These are phyloP conservation scores for Xylariaceae sp. DNA, from an alignment of 2,329 filamentous ascomycete species.

Conservation along the genomic window DNA sequence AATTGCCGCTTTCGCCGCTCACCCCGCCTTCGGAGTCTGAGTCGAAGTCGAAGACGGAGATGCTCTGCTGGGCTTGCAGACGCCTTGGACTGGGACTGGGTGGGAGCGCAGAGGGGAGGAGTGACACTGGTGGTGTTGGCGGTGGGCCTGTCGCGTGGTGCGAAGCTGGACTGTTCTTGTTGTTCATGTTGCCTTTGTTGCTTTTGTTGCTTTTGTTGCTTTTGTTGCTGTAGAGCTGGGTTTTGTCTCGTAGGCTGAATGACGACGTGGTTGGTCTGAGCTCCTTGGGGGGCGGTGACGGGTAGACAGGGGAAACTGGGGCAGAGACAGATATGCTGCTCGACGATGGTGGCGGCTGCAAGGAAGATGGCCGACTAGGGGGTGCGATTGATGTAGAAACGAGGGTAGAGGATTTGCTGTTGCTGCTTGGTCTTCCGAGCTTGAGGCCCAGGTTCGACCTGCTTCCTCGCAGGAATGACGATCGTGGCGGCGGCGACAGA, in stretches of 20 bases:
- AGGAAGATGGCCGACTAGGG: not conserved
- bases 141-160: slow-evolving; percentile 20
- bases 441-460: slow-evolving; percentile 24
- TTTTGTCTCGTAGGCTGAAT: slow-evolving; percentile 25
- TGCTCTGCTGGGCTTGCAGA: slow-evolving; percentile 24
- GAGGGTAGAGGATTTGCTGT: slow-evolving; percentile 11
- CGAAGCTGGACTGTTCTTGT: not conserved
- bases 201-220: too few species aligned
- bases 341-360: slow-evolving; percentile 4
- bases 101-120: slow-evolving; percentile 21
- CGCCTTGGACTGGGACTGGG: slow-evolving; percentile 20
- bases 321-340: slow-evolving; percentile 15
- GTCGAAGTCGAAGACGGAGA: slow-evolving; percentile 47
- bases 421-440: slow-evolving; percentile 19
- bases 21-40: slow-evolving; percentile 37
- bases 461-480: slow-evolving; percentile 21
- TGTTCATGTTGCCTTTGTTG: not conserved
- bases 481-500: slow-evolving; percentile 23
- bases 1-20: slow-evolving; percentile 22
- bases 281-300: slow-evolving; percentile 20
- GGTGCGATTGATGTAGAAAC: slow-evolving; percentile 7
- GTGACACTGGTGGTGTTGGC: slow-evolving; percentile 19
- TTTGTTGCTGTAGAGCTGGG: not conserved
- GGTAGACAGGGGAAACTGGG: slow-evolving; percentile 26
- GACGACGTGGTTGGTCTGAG: slow-evolving; percentile 25